Evolutionary conservation across 495 filamentous ascomycete species (phyloP).

Genomic region (Penicillium canescens): DNA sequence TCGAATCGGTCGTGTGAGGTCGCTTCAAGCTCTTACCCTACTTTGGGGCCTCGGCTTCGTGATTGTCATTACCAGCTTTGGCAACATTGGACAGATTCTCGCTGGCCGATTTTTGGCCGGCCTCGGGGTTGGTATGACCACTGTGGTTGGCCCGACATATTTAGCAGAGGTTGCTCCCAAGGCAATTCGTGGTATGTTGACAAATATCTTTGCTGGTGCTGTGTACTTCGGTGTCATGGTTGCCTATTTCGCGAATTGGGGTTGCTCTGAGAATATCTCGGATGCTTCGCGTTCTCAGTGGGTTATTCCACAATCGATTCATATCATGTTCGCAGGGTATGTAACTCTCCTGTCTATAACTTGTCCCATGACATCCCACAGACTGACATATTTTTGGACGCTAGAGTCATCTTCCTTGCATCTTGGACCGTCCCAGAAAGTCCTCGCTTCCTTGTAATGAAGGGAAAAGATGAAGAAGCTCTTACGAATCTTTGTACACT

Average conservation of each 20-base stretch:
- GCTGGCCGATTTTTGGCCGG: conserved; percentile 59
- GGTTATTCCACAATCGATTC: conserved; percentile 2
- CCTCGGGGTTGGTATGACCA: conserved; percentile 58
- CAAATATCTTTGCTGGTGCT: conserved; percentile 10
- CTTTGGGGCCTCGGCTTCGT: conserved; percentile 58
- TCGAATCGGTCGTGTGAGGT: conserved; percentile 56
- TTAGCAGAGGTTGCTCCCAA: conserved; percentile 58
- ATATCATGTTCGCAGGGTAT: conserved; percentile 10
- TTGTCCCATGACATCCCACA: too few species aligned
- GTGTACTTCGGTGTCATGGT: conserved; percentile 3
- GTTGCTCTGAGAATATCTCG: conserved; percentile 5
- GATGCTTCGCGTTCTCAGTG: conserved; percentile 5
- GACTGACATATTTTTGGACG: background rate
- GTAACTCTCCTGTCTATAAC: background rate
- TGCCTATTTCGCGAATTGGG: conserved; percentile 8
- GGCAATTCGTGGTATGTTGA: conserved; percentile 43
- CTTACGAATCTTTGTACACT: conserved; percentile 1
- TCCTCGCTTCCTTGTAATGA: conserved; percentile 4
- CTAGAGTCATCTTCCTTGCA: background rate
- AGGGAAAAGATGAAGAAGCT: conserved; percentile 1
- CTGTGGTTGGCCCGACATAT: conserved; percentile 55
- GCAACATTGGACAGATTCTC: conserved; percentile 32
- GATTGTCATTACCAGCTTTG: conserved; percentile 56
- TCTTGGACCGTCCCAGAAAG: conserved; percentile 6
- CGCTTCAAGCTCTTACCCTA: conserved; percentile 53